Evolutionary conservation across 2,329 filamentous ascomycete genomes (phyloP).

Genomic region (Claviceps sp.): DNA sequence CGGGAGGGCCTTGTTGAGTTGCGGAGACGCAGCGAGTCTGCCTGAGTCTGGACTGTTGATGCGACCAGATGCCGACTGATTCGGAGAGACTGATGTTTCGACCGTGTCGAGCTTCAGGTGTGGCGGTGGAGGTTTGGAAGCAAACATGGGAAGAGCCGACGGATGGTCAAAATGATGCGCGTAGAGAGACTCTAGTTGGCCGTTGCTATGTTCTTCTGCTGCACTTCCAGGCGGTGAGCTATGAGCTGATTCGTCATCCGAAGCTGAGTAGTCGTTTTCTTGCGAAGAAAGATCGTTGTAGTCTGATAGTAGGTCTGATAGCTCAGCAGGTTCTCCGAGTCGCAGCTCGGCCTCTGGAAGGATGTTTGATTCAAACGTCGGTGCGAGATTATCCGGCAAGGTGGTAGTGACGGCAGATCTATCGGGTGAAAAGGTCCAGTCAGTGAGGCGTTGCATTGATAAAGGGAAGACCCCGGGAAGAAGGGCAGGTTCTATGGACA

Average conservation of each 20-base stretch:
- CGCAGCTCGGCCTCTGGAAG: slow-evolving; percentile 28
- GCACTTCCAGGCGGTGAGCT: slow-evolving; percentile 15
- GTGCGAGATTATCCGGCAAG: slow-evolving; percentile 12
- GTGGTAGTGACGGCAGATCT: slow-evolving; percentile 13
- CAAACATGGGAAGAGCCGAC: slow-evolving; percentile 33
- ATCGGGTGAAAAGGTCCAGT: slow-evolving; percentile 10
- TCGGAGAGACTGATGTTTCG: slow-evolving; percentile 18
- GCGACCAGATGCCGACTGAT: slow-evolving; percentile 13
- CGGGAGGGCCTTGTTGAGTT: slow-evolving; percentile 40
- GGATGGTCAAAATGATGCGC: slow-evolving; percentile 25
- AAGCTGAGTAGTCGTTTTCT: slow-evolving; percentile 13
- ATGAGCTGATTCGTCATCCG: slow-evolving; percentile 11
- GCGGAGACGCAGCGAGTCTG: slow-evolving; percentile 17
- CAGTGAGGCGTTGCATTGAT: slow-evolving; percentile 6
- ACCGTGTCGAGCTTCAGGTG: slow-evolving; percentile 36
- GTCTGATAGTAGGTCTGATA: slow-evolving; percentile 28
- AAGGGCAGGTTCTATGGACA: neutral
- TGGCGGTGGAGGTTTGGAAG: slow-evolving; percentile 36
- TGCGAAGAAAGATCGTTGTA: slow-evolving; percentile 30
- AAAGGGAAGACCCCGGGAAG: neutral
- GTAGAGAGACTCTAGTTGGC: slow-evolving; percentile 12
- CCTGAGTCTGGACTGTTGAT: slow-evolving; percentile 16
- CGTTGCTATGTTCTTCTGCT: slow-evolving; percentile 16
- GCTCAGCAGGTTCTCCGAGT: slow-evolving; percentile 26
- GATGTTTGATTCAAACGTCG: slow-evolving; percentile 20